Percentiles rank a stretch among this genome's conserved stretches.
Conservation (phyloP, 1,284 basidiomycete species). For the Ganoderma boninense region DNA sequence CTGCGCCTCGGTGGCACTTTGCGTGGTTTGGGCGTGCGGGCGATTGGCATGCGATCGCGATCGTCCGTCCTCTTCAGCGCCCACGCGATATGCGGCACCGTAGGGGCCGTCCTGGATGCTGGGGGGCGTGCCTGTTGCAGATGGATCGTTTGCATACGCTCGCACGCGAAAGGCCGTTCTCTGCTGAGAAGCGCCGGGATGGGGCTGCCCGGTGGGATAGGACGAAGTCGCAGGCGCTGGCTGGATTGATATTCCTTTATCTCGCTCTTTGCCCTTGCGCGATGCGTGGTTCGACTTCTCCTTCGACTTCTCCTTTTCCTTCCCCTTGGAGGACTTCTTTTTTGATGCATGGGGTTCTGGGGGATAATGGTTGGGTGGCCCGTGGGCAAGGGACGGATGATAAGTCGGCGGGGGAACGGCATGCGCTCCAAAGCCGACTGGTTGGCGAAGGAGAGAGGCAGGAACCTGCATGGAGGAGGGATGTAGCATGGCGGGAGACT, state of each 20-base stretch:
- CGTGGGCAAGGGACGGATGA: conserved; percentile 14
- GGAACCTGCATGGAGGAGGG: conserved; percentile 16
- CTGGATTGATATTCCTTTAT: conserved; percentile 20
- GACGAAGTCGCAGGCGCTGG: conserved; percentile 3
- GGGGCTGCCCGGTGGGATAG: conserved; percentile 7
- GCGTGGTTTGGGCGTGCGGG: conserved; percentile 5
- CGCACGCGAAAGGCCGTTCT: conserved; percentile 32
- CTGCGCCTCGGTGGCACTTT: conserved; percentile 9
- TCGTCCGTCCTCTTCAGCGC: background rate
- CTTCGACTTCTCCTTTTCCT: conserved; percentile 30
- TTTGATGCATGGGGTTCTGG: conserved; percentile 10
- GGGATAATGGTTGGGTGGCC: conserved; percentile 11
- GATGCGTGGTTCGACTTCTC: conserved; percentile 19
- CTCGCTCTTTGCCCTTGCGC: conserved; percentile 30
- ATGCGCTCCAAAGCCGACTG: conserved; percentile 30
- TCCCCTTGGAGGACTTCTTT: conserved; percentile 32
- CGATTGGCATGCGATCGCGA: conserved; percentile 6
- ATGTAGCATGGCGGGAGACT: conserved; percentile 16
- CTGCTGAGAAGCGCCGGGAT: conserved; percentile 20
- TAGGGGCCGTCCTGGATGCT: conserved; percentile 24
- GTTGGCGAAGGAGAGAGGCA: conserved; percentile 28
- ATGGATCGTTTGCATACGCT: conserved; percentile 31
- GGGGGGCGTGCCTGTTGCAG: conserved; percentile 21
- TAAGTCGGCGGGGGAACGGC: conserved; percentile 21
- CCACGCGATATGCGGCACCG: conserved; percentile 24